Evolutionary conservation across 176 grass and related monocot genomes (phyloP).

Genomic region (Triticum aestivum): IWGSC_CS_RefSeq_v2.1 NC_057814.1:547109977-547110476

Average conservation of each 20-base stretch:
- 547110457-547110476: constrained; percentile 25
- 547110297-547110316: constrained; percentile 39
- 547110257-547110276: constrained; percentile 10
- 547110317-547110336: constrained; percentile 14
- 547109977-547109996: constrained; percentile 46
- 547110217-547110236: constrained; percentile 33
- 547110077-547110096: constrained; percentile 44
- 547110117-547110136: constrained; percentile 37
- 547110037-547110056: constrained; percentile 37
- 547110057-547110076: constrained; percentile 37
- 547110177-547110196: constrained; percentile 41
- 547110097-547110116: constrained; percentile 23
- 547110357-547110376: constrained; percentile 41
- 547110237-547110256: neutral
- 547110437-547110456: constrained; percentile 44
- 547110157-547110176: constrained; percentile 19
- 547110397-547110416: constrained; percentile 39
- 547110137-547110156: neutral
- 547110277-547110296: constrained; percentile 11
- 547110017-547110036: constrained; percentile 45
- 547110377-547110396: constrained; percentile 42
- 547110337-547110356: constrained; percentile 37
- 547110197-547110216: constrained; percentile 40
- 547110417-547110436: constrained; percentile 22
- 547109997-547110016: constrained; percentile 47